These are phyloP conservation scores for Fusarium humuli DNA, from an alignment of 2,329 filamentous ascomycete genomes.

Conservation along the genomic window DNA sequence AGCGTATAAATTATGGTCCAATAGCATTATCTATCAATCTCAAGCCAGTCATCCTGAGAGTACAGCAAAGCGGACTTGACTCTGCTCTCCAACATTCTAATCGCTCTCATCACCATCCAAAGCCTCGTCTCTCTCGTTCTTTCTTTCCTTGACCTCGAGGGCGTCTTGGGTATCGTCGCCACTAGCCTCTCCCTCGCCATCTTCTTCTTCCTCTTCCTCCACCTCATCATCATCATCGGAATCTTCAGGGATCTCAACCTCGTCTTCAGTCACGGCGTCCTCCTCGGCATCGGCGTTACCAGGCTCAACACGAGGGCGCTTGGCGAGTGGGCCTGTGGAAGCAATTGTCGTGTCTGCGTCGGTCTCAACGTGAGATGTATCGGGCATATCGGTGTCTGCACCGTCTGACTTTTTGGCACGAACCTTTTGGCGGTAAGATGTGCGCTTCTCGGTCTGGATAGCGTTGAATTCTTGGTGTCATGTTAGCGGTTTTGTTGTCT, in stretches of 20 bases:
- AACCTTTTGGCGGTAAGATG: constrained; percentile 76
- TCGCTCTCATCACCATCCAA: constrained; percentile 72
- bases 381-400: constrained; percentile 54
- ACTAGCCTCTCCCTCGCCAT: constrained; percentile 58
- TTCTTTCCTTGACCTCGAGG: constrained; percentile 61
- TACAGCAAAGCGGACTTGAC: not conserved
- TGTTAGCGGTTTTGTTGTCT: constrained; percentile 2
- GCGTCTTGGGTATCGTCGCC: constrained; percentile 67
- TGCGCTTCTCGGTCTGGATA: constrained; percentile 79
- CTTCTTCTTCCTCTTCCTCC: constrained; percentile 56
- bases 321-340: constrained; percentile 52
- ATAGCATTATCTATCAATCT: constrained; percentile 3
- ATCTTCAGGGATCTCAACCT: constrained; percentile 59
- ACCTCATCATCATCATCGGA: constrained; percentile 65
- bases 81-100: constrained; percentile 43
- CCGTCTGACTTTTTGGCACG: constrained; percentile 68
- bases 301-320: constrained; percentile 62
- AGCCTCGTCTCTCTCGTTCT: constrained; percentile 69
- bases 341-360: constrained; percentile 50
- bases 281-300: constrained; percentile 52
- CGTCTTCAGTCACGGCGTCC: constrained; percentile 55
- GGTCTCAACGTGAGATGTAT: constrained; percentile 45
- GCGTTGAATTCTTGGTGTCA: constrained; percentile 72
- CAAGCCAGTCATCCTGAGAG: not conserved
- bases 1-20: not conserved